A percentile compares a stretch with the other conserved stretches of the same genome.
phyloP scores from a whole-genome alignment of 2,329 filamentous ascomycete genomes.

The Xylaria sp. region DNA sequence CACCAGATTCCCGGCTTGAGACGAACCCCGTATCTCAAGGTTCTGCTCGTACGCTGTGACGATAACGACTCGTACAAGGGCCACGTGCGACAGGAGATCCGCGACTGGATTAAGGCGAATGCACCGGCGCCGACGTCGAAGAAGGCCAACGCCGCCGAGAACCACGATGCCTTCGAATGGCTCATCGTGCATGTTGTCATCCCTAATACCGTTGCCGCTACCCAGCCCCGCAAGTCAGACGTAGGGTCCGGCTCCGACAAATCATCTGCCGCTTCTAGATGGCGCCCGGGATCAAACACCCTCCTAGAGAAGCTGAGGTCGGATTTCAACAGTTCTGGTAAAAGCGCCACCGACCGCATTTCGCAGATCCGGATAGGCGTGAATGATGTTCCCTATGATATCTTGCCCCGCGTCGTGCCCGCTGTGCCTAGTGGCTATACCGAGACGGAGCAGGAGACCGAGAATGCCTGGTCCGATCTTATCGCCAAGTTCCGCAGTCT shows the following conservation, averaged over 20 bases:
- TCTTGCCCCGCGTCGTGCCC: constrained; percentile 70
- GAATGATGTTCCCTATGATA: constrained; percentile 74
- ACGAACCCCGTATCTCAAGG: constrained; percentile 91
- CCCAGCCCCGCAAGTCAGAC: constrained; percentile 73
- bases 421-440: constrained; percentile 72
- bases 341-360: constrained; percentile 79
- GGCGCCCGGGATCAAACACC: constrained; percentile 82
- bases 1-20: constrained; percentile 96
- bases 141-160: constrained; percentile 77
- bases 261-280: constrained; percentile 70
- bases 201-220: constrained; percentile 83
- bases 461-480: constrained; percentile 85
- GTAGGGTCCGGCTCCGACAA: constrained; percentile 70
- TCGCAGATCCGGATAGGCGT: constrained; percentile 85
- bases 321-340: constrained; percentile 84
- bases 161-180: constrained; percentile 97
- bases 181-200: constrained; percentile 92
- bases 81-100: constrained; percentile 78
- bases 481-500: constrained; percentile 86
- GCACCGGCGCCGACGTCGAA: constrained; percentile 70
- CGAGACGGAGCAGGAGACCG: constrained; percentile 81
- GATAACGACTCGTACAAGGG: constrained; percentile 95
- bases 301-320: constrained; percentile 89
- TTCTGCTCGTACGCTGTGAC: constrained; percentile 90
- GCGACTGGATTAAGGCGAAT: constrained; percentile 90